Conservation (phyloP, 306 rosid genomes). For the Gastrolobium villosum region DNA sequence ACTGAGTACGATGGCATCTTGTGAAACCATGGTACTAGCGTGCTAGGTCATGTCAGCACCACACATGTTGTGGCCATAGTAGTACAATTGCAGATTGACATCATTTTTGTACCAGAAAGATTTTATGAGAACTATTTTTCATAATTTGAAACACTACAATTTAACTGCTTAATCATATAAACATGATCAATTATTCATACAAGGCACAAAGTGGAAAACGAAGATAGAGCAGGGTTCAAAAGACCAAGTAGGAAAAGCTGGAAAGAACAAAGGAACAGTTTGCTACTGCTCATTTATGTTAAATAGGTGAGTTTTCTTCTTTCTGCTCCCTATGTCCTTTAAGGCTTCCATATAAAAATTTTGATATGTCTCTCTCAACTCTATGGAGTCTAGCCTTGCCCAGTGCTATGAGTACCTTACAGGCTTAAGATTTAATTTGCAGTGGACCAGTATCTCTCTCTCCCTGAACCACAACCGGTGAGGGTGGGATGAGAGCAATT, state of each 20-base stretch:
- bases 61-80: slow-evolving; percentile 51
- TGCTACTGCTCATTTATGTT: slow-evolving; percentile 41
- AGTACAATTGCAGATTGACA: slow-evolving; percentile 45
- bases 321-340: slow-evolving; percentile 11
- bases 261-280: slow-evolving; percentile 37
- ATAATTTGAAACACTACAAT: neutral
- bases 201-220: slow-evolving; percentile 1
- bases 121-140: slow-evolving; percentile 12
- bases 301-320: neutral
- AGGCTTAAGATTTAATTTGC: slow-evolving; percentile 43
- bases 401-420: slow-evolving; percentile 46
- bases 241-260: neutral
- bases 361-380: slow-evolving; percentile 47
- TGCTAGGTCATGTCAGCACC: slow-evolving; percentile 59
- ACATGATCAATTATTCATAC: neutral
- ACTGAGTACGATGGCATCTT: slow-evolving; percentile 58
- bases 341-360: slow-evolving; percentile 37
- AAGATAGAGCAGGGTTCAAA: slow-evolving; percentile 19
- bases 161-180: slow-evolving; percentile 10
- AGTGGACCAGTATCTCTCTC: slow-evolving; percentile 35
- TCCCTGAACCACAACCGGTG: neutral
- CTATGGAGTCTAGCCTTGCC: slow-evolving; percentile 38
- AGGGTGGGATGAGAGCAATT: too few relatives aligned
- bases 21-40: slow-evolving; percentile 53
- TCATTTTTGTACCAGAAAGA: slow-evolving; percentile 40